Evolutionary conservation across 768 basidiomycete species (phyloP), one percentile per base, ranked within the genome.

Genomic region (Tylopilus cervinicoccineus): DNA sequence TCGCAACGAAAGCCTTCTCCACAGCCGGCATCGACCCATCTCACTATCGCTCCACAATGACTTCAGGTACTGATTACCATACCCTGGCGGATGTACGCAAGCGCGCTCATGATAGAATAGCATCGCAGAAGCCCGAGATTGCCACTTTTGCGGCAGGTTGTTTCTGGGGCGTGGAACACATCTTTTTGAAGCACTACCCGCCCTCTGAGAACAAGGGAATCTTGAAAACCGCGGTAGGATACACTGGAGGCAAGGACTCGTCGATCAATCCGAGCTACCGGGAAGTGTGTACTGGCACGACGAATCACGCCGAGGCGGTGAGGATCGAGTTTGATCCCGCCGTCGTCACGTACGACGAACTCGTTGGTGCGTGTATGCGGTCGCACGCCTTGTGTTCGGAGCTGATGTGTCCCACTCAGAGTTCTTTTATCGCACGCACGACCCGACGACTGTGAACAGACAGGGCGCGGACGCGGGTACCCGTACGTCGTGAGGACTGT

Each of bases 401-500:
- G 19, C 20, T 33, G 44, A 46, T 4, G 31, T 26, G 1, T 34
- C 26, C n/a, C 63, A 83, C 34, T 12, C 64, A 85, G 92, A 95
- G 68, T 94, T 93, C 74, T 95, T 95, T 70, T 95, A 93, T 67
- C 79, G 95, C 38, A 91, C 89, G 0, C 94, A 97, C 59, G 93
- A 96, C 56, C 91, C 94, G 3, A 95, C 93, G 34, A 88, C 89
- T 0, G 60, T 76, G 47, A 84, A 95, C 66, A 70, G 76, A 13
- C 93, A 95, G 64, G 93, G 93, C 24, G 74, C 59, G 2, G 92
- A 95, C 59, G 62, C 60, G 3, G 93, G 93, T 17, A 80, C 82
- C 24, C 93, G 91, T 93, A 60, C 54, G 84, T 78, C 5, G 9
- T 17, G 13, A 27, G 13, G 14, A 7, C 16, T 9, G 10, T 3